Percentiles rank a stretch among this genome's conserved stretches.
Evolutionary conservation across 129 eudicot genomes (phyloP).

Genomic region (Centrapalus pauciflorus): DNA sequence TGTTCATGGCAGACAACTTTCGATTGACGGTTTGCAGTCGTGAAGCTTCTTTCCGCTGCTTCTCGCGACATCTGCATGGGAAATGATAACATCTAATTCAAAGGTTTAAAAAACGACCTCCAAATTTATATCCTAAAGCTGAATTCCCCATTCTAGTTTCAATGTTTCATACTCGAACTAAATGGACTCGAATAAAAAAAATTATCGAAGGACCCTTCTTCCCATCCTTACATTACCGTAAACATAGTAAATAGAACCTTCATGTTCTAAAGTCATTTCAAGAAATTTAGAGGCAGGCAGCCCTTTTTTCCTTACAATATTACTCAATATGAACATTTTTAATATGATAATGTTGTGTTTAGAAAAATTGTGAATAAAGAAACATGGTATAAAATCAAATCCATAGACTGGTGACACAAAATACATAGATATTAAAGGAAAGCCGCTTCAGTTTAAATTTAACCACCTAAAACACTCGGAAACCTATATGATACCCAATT

Average conservation of each 20-base stretch:
- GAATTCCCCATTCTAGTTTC: not conserved
- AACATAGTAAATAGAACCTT: conserved; percentile 9
- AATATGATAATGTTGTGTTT: not conserved
- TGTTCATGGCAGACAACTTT: conserved; percentile 83
- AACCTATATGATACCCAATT: conserved; percentile 3
- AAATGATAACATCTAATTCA: not conserved
- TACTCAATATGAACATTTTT: not conserved
- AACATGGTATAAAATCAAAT: conserved; percentile 17
- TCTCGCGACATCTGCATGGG: conserved; percentile 67
- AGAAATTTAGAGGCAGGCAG: not conserved
- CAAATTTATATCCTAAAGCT: not conserved
- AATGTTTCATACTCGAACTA: too few species aligned
- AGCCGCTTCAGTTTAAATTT: not conserved
- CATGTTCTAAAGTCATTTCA: not conserved
- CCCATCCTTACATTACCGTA: not conserved
- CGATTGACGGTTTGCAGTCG: conserved; percentile 77
- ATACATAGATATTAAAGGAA: conserved; percentile 2
- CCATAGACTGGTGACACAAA: not conserved
- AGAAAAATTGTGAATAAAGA: not conserved
- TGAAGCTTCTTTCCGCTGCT: conserved; percentile 84
- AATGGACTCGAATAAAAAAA: not conserved
- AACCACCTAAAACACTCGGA: not conserved
- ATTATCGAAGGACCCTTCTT: not conserved
- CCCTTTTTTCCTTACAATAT: conserved; percentile 1
- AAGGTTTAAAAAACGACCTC: not conserved